A percentile compares a stretch with the other conserved stretches of the same genome.
phyloP scores from a whole-genome alignment of 2,329 filamentous ascomycete genomes.

The Colletotrichum paranaense region DNA sequence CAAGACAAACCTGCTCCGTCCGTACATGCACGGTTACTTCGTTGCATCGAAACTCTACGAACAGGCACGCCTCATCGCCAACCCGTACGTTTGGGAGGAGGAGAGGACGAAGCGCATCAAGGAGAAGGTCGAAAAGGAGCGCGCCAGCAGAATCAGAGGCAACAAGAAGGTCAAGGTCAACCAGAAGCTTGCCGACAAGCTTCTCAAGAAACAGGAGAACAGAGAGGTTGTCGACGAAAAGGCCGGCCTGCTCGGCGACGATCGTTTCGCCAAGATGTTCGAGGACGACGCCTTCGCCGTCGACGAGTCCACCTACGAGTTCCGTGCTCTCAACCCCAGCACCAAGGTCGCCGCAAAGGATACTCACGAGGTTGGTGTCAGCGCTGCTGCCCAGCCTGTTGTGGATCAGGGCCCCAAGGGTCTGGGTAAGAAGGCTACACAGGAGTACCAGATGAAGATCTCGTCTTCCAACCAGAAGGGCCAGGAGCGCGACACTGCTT shows the following conservation, averaged over 20 bases:
- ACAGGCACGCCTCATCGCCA: constrained; percentile 90
- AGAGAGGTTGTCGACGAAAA: constrained; percentile 67
- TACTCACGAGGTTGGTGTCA: constrained; percentile 32
- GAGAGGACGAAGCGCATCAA: constrained; percentile 91
- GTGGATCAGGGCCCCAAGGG: constrained; percentile 19
- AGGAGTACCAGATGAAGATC: constrained; percentile 65
- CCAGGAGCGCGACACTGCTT: constrained; percentile 64
- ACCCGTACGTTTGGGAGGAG: constrained; percentile 94
- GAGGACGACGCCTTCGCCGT: constrained; percentile 93
- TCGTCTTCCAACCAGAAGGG: constrained; percentile 75
- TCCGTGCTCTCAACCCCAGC: constrained; percentile 89
- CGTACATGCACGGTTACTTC: constrained; percentile 99
- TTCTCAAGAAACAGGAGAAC: constrained; percentile 73
- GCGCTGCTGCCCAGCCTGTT: constrained; percentile 20
- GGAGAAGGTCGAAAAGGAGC: constrained; percentile 96
- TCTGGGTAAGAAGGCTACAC: constrained; percentile 28
- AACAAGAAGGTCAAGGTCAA: constrained; percentile 99
- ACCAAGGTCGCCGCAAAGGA: constrained; percentile 55
- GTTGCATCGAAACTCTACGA: constrained; percentile 96
- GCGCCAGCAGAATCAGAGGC: constrained; percentile 92
- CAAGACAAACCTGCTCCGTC: constrained; percentile 87
- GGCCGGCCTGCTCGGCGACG: constrained; percentile 80
- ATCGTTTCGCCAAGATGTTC: constrained; percentile 89
- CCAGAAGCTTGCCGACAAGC: constrained; percentile 80
- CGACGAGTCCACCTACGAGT: constrained; percentile 90